Conservation (phyloP, 148 eudicot genomes). For the Cornus suecica region DNA sequence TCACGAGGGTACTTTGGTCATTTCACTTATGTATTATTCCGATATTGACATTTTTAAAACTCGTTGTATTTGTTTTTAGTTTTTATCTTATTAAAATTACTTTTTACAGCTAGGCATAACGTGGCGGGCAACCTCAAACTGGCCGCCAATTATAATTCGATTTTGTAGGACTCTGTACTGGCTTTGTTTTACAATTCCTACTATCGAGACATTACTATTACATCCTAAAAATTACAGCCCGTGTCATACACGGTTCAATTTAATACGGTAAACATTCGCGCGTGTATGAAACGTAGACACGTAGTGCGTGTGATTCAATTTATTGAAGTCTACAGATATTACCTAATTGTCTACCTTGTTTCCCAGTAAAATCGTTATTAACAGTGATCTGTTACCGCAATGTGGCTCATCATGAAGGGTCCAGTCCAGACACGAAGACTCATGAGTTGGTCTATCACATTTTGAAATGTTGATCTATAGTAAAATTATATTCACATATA, state of each 20-base stretch:
- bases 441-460: background rate
- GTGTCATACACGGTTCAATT: background rate
- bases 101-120: slow-evolving; percentile 42
- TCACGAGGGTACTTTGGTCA: background rate
- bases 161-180: slow-evolving; percentile 5
- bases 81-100: background rate
- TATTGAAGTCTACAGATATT: background rate
- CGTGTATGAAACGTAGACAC: background rate
- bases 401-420: background rate
- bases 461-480: too few species aligned
- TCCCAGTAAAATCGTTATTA: background rate
- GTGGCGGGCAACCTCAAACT: slow-evolving; percentile 41
- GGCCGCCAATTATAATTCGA: slow-evolving; percentile 30
- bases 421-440: background rate
- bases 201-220: background rate
- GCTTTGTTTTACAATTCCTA: background rate
- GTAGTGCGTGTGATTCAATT: background rate
- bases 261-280: background rate
- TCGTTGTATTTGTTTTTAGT: background rate
- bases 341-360: background rate
- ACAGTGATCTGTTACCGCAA: background rate
- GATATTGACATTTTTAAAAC: background rate
- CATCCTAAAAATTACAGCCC: too few species aligned
- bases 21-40: too few species aligned
- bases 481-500: too few species aligned